phyloP scores from a whole-genome alignment of 371 early-diverging fungal species.

The Mucor circinelloides region DNA sequence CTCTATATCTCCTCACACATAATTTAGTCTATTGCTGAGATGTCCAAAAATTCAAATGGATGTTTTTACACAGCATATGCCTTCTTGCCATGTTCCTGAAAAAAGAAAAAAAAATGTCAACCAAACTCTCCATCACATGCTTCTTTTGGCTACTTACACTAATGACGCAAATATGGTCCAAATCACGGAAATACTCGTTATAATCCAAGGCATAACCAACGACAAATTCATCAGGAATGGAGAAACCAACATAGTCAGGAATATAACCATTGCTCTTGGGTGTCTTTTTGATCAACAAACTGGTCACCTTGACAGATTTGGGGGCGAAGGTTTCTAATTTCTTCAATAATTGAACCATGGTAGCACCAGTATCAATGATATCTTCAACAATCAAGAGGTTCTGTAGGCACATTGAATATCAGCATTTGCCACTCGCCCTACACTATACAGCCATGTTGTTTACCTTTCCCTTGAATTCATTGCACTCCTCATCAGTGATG shows the following conservation, averaged over 20 bases:
- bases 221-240: constrained; percentile 90
- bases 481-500: constrained; percentile 83
- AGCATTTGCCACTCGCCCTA: neutral
- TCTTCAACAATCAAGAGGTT: constrained; percentile 93
- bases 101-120: neutral
- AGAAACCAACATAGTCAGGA: constrained; percentile 89
- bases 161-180: constrained; percentile 93
- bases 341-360: constrained; percentile 86
- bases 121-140: neutral
- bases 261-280: constrained; percentile 83
- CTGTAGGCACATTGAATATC: constrained; percentile 37
- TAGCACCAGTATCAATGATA: constrained; percentile 91
- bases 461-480: constrained; percentile 80
- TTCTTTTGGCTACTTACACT: constrained; percentile 49
- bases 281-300: constrained; percentile 89
- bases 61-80: constrained; percentile 20
- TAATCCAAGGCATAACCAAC: constrained; percentile 90
- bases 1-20: neutral
- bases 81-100: constrained; percentile 22
- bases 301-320: constrained; percentile 82
- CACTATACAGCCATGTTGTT: neutral
- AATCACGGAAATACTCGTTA: constrained; percentile 92
- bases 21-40: neutral
- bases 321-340: constrained; percentile 72
- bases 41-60: neutral